Percentiles rank a stretch among this genome's conserved stretches.
These are phyloP conservation scores for Wickerhamiella lipophila DNA, from an alignment of 805 yeast species.

Conservation along the genomic window DNA sequence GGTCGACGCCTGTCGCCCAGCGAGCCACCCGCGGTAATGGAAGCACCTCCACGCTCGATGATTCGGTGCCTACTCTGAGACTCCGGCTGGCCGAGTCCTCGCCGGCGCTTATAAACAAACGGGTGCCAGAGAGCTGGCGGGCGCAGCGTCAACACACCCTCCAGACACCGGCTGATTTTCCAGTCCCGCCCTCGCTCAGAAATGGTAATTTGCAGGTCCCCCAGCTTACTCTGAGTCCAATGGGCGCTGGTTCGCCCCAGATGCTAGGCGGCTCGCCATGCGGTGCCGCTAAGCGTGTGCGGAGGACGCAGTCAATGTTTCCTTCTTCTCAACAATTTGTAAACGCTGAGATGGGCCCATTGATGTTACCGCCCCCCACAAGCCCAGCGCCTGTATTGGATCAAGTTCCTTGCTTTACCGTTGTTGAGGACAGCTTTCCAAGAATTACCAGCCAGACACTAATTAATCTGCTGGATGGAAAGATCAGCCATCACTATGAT, in stretches of 20 bases:
- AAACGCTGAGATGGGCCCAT: slow-evolving; percentile 25
- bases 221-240: not conserved
- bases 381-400: slow-evolving; percentile 15
- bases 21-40: not conserved
- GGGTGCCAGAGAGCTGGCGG: not conserved
- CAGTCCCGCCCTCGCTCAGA: not conserved
- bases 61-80: not conserved
- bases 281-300: slow-evolving; percentile 29
- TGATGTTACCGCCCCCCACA: slow-evolving; percentile 3
- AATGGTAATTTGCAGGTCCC: not conserved
- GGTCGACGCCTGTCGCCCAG: slow-evolving; percentile 5
- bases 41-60: not conserved
- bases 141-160: not conserved
- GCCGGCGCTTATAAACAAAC: not conserved
- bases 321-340: slow-evolving; percentile 41
- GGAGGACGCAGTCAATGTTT: slow-evolving; percentile 61
- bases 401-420: slow-evolving; percentile 33
- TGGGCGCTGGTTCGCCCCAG: slow-evolving; percentile 5
- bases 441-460: slow-evolving; percentile 50
- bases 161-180: not conserved
- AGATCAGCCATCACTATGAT: slow-evolving; percentile 40
- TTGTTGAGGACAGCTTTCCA: slow-evolving; percentile 51
- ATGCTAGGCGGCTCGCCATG: not conserved
- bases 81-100: slow-evolving; percentile 3
- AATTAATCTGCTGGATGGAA: slow-evolving; percentile 45